Evolutionary conservation across 2,329 filamentous ascomycete species (phyloP), one percentile per base, ranked within the genome.

Genomic region (Orbilia brochopaga): DNA sequence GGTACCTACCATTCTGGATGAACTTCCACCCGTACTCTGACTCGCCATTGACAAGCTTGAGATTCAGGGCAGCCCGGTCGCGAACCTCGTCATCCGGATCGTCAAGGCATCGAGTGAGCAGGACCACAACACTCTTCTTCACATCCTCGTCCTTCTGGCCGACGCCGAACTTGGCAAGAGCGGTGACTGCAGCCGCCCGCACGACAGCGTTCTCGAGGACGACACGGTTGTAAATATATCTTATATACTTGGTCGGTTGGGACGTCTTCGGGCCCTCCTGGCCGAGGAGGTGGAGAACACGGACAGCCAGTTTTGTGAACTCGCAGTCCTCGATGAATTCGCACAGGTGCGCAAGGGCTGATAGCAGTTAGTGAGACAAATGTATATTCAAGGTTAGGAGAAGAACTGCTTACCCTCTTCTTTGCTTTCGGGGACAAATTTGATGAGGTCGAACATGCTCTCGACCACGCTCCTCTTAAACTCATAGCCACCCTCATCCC

Each of bases 281-380:
- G 77, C 94, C 94, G 48, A 99, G 88, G 19, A 99, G 86, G 80
- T 99, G 93, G 62, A 99, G 83, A 76, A 99, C 95, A 70, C 94
- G 89, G 53, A 99, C 93, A 30, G 94, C 93, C 74, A 99, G 85
- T 82, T 99, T 99, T 27, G 94, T 97, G 80, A 97, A 99, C 79
- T 99, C 94, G 82, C 94, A 99, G 79, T 99, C 94, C 81, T 99
- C 94, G 75, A 99, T 99, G 79, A 99, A 99, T 79, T 99, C 94
- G 82, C 94, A 97, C 21, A 99, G 86, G 78, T 97, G 94, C 13
- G 93, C 91, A 54, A 99, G 86, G 17, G 94, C 93, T 83, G 66
- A 19, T 66, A 48, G 1, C 35, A 46, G 67, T 79, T 72, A 79
- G 76, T 58, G n/a, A n/a, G n/a, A n/a, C n/a, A n/a, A n/a, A n/a